Base-by-base conservation (phyloP, 2,329 filamentous ascomycete species). In the Ilyonectria destructans region DNA sequence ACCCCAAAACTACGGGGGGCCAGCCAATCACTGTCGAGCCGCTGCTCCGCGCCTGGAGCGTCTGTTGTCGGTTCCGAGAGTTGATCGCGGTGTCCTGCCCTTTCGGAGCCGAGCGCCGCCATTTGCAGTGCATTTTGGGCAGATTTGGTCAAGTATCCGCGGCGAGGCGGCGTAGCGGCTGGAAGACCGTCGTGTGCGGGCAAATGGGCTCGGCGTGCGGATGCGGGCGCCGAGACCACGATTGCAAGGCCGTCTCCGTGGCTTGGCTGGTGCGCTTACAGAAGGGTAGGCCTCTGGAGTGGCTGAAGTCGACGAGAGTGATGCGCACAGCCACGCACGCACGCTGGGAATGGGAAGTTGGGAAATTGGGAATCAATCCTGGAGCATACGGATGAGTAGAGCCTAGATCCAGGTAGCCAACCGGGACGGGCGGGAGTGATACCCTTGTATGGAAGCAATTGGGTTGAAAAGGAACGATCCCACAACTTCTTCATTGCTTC, bases 361-460 rank as follows among this genome's bases (percentile, higher is more conserved):
- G 26, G 26, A 26, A 26, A 26, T 26, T 26, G 26, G 26, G 26
- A 26, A 26, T 26, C 26, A 26, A 26, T 26, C 26, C 26, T 26
- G 26, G 26, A 26, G 26, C 31, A 33, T 6, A 7, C 31, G 31
- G 3, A 33, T 7, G 1, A 8, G 31, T 12, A 9, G 31, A 9
- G 31, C 8, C 31, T 33, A 9, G 12, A 33, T 33, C 31, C 6
- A 26, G 26, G 26, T 26, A 4, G 40, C 40, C n/a, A 43, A 43
- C 40, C 15, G 26, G 58, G 40, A 35, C n/a, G n/a, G 9, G 13
- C 26, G 45, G 23, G 37, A 35, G 4, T 3, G 31, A 21, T 26
- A 37, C 6, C 48, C 55, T 58, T 58, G 55, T 55, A 7, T 29
- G 49, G 62, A 56, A 65, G 37, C 56, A 65, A 55, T 59, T 59